Evolutionary conservation across 164 flowering plant species (phyloP).

Genomic region (Stephania yunnanensis): DNA sequence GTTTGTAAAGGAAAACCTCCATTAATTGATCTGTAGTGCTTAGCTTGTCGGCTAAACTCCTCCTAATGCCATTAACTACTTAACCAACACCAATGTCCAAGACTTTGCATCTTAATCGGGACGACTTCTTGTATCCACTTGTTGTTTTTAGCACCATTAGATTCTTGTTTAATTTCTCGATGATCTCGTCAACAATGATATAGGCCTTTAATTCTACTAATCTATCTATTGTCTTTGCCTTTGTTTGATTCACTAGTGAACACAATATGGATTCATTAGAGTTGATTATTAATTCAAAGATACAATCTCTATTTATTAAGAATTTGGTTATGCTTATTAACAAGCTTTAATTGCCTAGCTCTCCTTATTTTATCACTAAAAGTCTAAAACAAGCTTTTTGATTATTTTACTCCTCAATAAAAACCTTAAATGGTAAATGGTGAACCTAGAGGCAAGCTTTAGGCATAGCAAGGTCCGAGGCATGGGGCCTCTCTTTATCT

Average conservation of each 20-base stretch:
- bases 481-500: too few relatives aligned
- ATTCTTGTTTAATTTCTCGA: not conserved
- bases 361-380: too few relatives aligned
- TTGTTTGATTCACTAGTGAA: not conserved
- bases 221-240: not conserved
- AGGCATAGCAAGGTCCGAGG: too few relatives aligned
- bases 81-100: not conserved
- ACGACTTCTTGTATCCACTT: not conserved
- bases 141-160: not conserved
- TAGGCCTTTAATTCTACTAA: not conserved
- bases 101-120: not conserved
- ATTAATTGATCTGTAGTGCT: not conserved
- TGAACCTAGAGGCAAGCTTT: too few relatives aligned
- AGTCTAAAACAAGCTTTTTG: too few relatives aligned
- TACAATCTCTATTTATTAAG: too few relatives aligned
- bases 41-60: not conserved
- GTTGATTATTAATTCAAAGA: too few relatives aligned
- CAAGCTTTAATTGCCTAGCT: too few relatives aligned
- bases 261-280: too few relatives aligned
- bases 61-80: not conserved
- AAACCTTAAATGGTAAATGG: too few relatives aligned
- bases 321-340: too few relatives aligned
- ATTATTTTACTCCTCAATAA: too few relatives aligned
- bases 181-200: not conserved
- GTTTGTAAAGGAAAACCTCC: not conserved